phyloP scores from a whole-genome alignment of 495 filamentous ascomycete species.

The Cryomyces minteri region DNA sequence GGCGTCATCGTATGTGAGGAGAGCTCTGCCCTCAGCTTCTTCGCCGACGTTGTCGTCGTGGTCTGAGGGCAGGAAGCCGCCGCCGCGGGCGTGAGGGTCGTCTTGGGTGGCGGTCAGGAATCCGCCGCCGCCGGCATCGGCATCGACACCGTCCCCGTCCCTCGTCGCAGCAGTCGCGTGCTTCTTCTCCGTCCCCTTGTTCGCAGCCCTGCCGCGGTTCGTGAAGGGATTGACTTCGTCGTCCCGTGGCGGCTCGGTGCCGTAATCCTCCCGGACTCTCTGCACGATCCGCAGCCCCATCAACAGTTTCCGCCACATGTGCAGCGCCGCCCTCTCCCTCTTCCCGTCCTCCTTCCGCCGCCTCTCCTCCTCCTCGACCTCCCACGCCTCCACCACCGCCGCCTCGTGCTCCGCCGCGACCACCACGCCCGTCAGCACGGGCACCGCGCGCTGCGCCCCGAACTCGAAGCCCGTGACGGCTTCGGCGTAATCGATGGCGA shows the following conservation, averaged over 20 bases:
- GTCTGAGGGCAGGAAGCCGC: background rate
- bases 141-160: constrained; percentile 2
- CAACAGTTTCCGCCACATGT: constrained; percentile 71
- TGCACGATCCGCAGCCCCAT: constrained; percentile 70
- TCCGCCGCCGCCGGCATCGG: constrained; percentile 2
- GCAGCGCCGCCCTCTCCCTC: constrained; percentile 51
- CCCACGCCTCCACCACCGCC: constrained; percentile 60
- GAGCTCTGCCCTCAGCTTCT: no score
- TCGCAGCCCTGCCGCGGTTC: constrained; percentile 2
- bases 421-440: constrained; percentile 79
- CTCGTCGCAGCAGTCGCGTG: background rate
- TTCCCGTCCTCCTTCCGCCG: constrained; percentile 67
- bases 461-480: constrained; percentile 97
- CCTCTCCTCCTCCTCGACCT: constrained; percentile 44
- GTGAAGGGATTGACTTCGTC: constrained; percentile 28
- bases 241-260: constrained; percentile 13
- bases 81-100: background rate
- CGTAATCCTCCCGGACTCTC: constrained; percentile 61
- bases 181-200: background rate
- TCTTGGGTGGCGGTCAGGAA: constrained; percentile 5
- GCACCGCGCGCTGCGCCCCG: constrained; percentile 77
- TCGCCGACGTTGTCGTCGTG: no score
- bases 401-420: constrained; percentile 64
- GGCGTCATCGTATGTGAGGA: no score
- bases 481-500: constrained; percentile 81